Evolutionary conservation across 164 flowering plant species (phyloP), one percentile per base, ranked within the genome.

Genomic region (Tetrastigma voinierianum): DNA sequence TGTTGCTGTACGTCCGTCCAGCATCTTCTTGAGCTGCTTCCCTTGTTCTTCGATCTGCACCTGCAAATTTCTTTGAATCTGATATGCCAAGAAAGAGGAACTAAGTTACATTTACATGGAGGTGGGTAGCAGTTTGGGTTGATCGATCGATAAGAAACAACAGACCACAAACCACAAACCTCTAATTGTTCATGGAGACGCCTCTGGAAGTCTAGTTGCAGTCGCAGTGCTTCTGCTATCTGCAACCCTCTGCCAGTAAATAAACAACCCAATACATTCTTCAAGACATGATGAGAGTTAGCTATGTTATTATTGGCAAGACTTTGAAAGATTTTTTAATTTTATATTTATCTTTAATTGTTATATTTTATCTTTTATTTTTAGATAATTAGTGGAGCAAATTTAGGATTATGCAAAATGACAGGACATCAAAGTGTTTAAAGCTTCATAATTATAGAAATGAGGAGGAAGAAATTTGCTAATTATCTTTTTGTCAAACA

Each of bases 161-260:
- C n/a, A n/a, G n/a, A n/a, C n/a, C n/a, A n/a, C n/a, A n/a, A 11
- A 14, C 8, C 24, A 15, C 44, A 48, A 2, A 85, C 92, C 84
- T 86, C 89, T 73, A 87, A 70, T 64, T 89, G 94, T 67, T 89
- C 88, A 59, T 83, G 87, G 32, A 87, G 86, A 64, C 73, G 77
- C 77, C 72, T 81, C 62, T 89, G 91, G 24, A 87, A 85, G 4
- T 84, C 87, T 46, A 87, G 73, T 66, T 89, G 91, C 68, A 82
- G 24, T 45, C 72, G 72, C 25, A 89, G 68, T 12, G 91, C 82
- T 69, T 86, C 93, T 48, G 70, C 75, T 12, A 85, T 73, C 57
- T 82, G 79, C 40, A 72, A 54, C 32, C 90, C 84, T 21, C 88
- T 85, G 82, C 44, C 43, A 43, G 20, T 3, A 25, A 6, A 64